phyloP scores from a whole-genome alignment of 345 rosid genomes.

The Viola odorata region DNA sequence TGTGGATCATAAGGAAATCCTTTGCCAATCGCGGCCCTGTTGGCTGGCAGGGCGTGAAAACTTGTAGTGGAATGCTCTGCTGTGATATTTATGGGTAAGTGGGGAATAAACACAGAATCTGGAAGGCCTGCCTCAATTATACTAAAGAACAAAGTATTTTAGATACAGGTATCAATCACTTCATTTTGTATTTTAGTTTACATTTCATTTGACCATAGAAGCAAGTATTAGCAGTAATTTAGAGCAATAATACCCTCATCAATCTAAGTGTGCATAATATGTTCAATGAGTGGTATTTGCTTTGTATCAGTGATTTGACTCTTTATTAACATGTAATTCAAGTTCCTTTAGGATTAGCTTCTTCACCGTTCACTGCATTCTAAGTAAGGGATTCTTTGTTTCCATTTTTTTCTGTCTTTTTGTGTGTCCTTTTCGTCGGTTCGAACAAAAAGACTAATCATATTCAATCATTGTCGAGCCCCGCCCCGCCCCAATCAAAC shows the following conservation, averaged over 20 bases:
- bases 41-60: slow-evolving; percentile 12
- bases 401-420: too few species aligned
- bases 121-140: too few species aligned
- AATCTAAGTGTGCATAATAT: slow-evolving; percentile 41
- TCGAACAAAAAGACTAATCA: too few species aligned
- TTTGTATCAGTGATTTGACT: neutral
- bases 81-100: neutral
- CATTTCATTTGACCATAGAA: slow-evolving; percentile 10
- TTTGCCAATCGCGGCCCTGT: slow-evolving; percentile 15
- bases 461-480: too few species aligned
- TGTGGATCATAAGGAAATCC: slow-evolving; percentile 14
- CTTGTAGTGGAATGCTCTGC: slow-evolving; percentile 9
- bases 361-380: too few species aligned
- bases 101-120: neutral
- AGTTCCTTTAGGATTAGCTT: neutral
- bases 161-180: too few species aligned
- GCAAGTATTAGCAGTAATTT: slow-evolving; percentile 8
- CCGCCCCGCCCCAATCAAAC: too few species aligned
- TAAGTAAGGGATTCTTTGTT: too few species aligned
- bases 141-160: too few species aligned
- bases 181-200: slow-evolving; percentile 12
- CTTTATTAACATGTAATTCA: neutral
- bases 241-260: slow-evolving; percentile 12
- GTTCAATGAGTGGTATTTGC: slow-evolving; percentile 9
- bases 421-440: too few species aligned